Evolutionary conservation across 345 rosid species (phyloP), one percentile per base, ranked within the genome.

Genomic region (Melaleuca alternifolia): DNA sequence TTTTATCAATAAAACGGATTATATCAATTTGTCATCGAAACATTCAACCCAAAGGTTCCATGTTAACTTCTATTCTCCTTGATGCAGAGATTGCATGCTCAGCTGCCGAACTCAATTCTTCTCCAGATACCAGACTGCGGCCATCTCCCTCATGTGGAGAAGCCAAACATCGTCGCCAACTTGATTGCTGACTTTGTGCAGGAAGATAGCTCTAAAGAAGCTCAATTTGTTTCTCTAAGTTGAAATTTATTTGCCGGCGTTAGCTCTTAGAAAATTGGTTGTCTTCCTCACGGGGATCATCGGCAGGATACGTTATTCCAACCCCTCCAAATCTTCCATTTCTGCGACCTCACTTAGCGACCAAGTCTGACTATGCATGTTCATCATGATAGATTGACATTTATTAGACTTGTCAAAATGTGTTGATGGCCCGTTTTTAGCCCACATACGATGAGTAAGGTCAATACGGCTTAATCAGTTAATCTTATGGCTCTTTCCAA

Each of bases 101-200:
- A 97, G 56, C 88, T 97, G 87, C 89, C 93, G 37, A 91, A 94
- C 75, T 96, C 98, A 46, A 91, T 87, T 61, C 83, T 97, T 51
- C 88, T 90, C 37, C 97, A 94, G 89, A 91, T 96, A 90, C 94
- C 96, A n/a, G 89, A 95, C 46, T 96, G 97, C 46, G 99, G 98
- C 52, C 99, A 97, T 89, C 87, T 95, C 89, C 99, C 99, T 82
- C 99, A 96, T 13, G 97, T 96, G 76, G 99, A 97, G 90, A 94
- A 92, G 85, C 98, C 98, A 2, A 84, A 87, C 18, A 84, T 91
- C 23, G 93, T 90, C 5, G 94, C 94, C 50, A 94, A 92, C 85
- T 89, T 96, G 86, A 94, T 97, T 21, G 16, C 85, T 84, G 95
- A 92, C 84, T 95, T 97, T 86, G 91, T 93, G 57, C 85, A 24